Percentiles rank a stretch among this genome's conserved stretches.
phyloP scores from a whole-genome alignment of 768 basidiomycete genomes.

The Phylloporus sp. region DNA sequence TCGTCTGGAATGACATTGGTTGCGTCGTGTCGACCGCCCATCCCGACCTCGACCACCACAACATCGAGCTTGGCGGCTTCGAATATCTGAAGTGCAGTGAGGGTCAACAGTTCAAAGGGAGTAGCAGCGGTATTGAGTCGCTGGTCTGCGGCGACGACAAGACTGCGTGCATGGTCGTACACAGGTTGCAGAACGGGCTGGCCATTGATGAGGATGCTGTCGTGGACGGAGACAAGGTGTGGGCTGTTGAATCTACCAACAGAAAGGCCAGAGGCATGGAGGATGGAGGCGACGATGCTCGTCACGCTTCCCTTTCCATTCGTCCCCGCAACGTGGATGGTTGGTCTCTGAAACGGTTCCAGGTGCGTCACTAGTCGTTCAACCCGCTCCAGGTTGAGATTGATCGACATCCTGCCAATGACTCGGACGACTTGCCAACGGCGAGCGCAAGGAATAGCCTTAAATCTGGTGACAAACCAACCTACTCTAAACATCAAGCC shows the following conservation, averaged over 20 bases:
- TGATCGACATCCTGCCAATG: constrained; percentile 65
- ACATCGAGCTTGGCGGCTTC: constrained; percentile 69
- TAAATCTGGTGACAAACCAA: too few species aligned
- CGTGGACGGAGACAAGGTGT: constrained; percentile 74
- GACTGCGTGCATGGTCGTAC: constrained; percentile 45
- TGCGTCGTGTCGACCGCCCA: constrained; percentile 91
- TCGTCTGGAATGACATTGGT: constrained; percentile 83
- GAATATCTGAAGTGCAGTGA: constrained; percentile 76
- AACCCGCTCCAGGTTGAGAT: constrained; percentile 63
- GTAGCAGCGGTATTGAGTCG: constrained; percentile 48
- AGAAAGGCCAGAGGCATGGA: constrained; percentile 50
- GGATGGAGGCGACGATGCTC: constrained; percentile 73
- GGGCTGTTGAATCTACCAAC: constrained; percentile 91
- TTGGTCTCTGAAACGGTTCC: constrained; percentile 68
- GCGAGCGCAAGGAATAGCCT: too few species aligned
- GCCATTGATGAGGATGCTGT: constrained; percentile 71
- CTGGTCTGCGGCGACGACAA: constrained; percentile 48
- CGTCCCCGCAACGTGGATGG: constrained; percentile 89
- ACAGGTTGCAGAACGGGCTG: constrained; percentile 42
- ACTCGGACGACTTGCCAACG: too few species aligned
- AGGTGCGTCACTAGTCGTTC: constrained; percentile 48
- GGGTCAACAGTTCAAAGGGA: constrained; percentile 82
- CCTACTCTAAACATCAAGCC: too few species aligned
- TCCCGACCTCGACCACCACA: constrained; percentile 87
- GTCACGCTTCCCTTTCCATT: constrained; percentile 97